Base-by-base conservation (phyloP, 768 basidiomycete species). In the Rhizopogon salebrosus region DNA sequence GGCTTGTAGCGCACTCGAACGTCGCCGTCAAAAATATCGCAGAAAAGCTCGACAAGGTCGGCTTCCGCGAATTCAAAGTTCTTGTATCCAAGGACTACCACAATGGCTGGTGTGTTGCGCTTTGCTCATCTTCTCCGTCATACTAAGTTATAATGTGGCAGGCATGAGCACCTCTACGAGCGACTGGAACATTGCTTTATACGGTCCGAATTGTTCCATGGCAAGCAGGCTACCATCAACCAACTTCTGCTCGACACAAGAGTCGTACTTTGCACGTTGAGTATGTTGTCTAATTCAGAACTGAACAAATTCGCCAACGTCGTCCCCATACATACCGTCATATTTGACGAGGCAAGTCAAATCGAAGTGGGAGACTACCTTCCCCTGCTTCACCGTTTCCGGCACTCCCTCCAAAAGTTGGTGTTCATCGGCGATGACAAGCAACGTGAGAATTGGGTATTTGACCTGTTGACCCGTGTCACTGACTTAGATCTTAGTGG, bases 21-120 rank as follows among this genome's bases (percentile, higher is more conserved):
- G 74, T 79, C 31, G 78, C 74, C 0, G 77, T 79, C 18, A 80
- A 80, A 57, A 79, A 79, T 52, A 77, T 79, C n/a, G 76, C 76
- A 0, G 74, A 77, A 54, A 79, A 73, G 42, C 63, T 79, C 10
- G 53, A 65, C 23, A 60, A 64, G 6, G 55, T 60, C n/a, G 60
- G 41, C 0, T 70, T 76, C 54, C 4, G 29, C 7, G 53, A 63
- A 7, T 79, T 76, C 54, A 73, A 55, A 48, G 45, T 79, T 1
- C 51, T 79, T n/a, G 74, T 79, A 6, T 78, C 77, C 11, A 65
- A 62, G 22, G 77, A 72, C 41, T 79, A 78, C 51, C 73, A 79
- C 52, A 69, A 62, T 18, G 76, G 74, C 24, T 78, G 78, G 78
- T 74, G 39, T 9, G 72, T 53, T 10, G 5, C 27, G 38, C 16